phyloP scores from a whole-genome alignment of 768 basidiomycete genomes.

The Rhizopogon salebrosus region DNA sequence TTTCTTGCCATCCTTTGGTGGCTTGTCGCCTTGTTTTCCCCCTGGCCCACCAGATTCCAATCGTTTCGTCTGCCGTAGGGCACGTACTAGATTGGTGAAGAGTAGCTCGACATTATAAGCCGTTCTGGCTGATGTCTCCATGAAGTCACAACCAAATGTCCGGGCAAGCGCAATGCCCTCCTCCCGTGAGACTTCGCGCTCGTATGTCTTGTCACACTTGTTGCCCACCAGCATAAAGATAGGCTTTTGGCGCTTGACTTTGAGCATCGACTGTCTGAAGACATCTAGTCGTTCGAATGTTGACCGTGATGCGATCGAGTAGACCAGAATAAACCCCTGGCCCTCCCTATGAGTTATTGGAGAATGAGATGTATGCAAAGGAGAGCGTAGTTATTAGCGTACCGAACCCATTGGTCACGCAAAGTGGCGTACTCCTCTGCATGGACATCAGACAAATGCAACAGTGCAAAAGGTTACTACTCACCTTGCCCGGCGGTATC shows the following conservation, averaged over 20 bases:
- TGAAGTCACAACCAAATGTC: slow-evolving; percentile 86
- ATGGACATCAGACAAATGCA: slow-evolving; percentile 14
- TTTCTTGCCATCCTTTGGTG: slow-evolving; percentile 41
- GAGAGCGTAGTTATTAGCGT: slow-evolving; percentile 25
- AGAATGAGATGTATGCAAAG: slow-evolving; percentile 5
- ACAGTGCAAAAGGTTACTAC: slow-evolving; percentile 19
- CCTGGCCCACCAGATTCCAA: slow-evolving; percentile 42
- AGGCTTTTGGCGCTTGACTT: slow-evolving; percentile 80
- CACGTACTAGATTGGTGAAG: slow-evolving; percentile 83
- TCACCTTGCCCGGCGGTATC: slow-evolving; percentile 96
- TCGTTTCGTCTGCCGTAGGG: slow-evolving; percentile 65
- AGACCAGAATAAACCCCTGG: slow-evolving; percentile 96
- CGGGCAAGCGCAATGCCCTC: slow-evolving; percentile 82
- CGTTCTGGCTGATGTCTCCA: slow-evolving; percentile 96
- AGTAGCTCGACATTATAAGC: slow-evolving; percentile 87
- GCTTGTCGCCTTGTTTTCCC: slow-evolving; percentile 34
- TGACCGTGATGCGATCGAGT: slow-evolving; percentile 91
- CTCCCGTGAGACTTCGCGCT: slow-evolving; percentile 87
- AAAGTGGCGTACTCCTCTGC: slow-evolving; percentile 96
- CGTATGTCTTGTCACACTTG: slow-evolving; percentile 89
- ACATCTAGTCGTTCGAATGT: slow-evolving; percentile 88
- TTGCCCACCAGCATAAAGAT: slow-evolving; percentile 95
- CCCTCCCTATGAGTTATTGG: slow-evolving; percentile 65
- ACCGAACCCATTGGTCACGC: slow-evolving; percentile 98
- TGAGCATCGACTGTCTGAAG: slow-evolving; percentile 85